These are phyloP conservation scores for Solanum okadae DNA, from an alignment of 257 asterid species.

Conservation along the genomic window DNA sequence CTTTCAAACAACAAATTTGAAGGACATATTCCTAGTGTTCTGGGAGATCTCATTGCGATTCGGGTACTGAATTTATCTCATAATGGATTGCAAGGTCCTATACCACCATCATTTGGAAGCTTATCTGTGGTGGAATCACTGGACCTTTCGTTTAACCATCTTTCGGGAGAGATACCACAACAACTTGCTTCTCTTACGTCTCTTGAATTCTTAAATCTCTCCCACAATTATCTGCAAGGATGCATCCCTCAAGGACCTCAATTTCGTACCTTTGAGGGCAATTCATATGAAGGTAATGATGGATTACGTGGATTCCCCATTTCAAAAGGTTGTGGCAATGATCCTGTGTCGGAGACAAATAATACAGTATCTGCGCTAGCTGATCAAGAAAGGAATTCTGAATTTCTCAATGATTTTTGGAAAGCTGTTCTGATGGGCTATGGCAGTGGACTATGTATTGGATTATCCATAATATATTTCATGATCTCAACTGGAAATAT, in stretches of 20 bases:
- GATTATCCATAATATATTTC: too few species aligned
- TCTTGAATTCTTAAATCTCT: not conserved
- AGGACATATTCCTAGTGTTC: not conserved
- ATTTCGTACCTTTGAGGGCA: rapidly evolving
- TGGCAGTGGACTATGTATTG: too few species aligned
- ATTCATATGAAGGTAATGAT: not conserved
- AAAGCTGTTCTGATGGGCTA: not conserved
- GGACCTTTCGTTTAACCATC: not conserved
- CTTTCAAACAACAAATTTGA: not conserved
- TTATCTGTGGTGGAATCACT: not conserved
- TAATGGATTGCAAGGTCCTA: not conserved
- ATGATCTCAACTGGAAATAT: too few species aligned
- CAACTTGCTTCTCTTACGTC: not conserved
- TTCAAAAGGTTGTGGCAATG: not conserved
- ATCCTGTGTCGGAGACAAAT: not conserved
- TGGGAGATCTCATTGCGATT: not conserved
- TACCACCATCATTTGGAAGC: not conserved
- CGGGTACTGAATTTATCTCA: not conserved
- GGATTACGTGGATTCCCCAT: not conserved
- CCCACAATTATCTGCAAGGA: not conserved
- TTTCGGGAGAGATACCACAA: not conserved
- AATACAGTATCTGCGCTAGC: rapidly evolving
- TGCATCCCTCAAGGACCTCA: not conserved
- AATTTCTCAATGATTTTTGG: not conserved
- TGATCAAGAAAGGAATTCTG: not conserved